These are phyloP conservation scores for Amphirosellinia nigrospora DNA, from an alignment of 495 filamentous ascomycete genomes.

Conservation along the genomic window DNA sequence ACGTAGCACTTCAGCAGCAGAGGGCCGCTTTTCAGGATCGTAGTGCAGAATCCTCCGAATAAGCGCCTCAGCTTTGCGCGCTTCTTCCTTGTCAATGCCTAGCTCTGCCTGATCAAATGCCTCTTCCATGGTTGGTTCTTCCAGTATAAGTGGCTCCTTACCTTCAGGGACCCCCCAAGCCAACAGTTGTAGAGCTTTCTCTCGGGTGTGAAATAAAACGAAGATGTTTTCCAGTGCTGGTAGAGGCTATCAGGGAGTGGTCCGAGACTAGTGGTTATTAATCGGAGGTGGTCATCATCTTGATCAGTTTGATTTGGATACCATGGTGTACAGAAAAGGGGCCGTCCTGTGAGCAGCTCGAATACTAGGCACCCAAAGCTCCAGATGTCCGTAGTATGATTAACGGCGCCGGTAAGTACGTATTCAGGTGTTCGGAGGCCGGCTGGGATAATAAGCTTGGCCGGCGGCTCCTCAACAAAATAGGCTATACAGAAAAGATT, in stretches of 20 bases:
- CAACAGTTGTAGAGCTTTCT: slow-evolving; percentile 39
- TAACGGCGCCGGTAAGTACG: slow-evolving; percentile 36
- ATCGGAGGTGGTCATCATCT: slow-evolving; percentile 26
- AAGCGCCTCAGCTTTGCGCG: slow-evolving; percentile 34
- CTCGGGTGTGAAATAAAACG: slow-evolving; percentile 42
- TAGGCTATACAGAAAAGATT: slow-evolving; percentile 35
- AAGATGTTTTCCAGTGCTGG: slow-evolving; percentile 38
- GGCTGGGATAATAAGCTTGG: slow-evolving; percentile 40
- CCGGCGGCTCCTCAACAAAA: slow-evolving; percentile 39
- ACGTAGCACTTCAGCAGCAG: slow-evolving; percentile 34
- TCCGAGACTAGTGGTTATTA: slow-evolving; percentile 19
- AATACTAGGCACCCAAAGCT: slow-evolving; percentile 50
- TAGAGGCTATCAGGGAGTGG: slow-evolving; percentile 37
- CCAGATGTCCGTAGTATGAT: slow-evolving; percentile 47
- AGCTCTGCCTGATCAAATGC: slow-evolving; percentile 33
- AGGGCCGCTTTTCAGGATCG: slow-evolving; percentile 42
- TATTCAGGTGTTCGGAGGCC: slow-evolving; percentile 45
- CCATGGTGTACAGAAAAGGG: slow-evolving; percentile 38
- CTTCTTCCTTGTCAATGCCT: slow-evolving; percentile 40
- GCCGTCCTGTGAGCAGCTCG: slow-evolving; percentile 44
- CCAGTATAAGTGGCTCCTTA: slow-evolving; percentile 24
- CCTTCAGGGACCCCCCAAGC: slow-evolving; percentile 30
- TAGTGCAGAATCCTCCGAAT: slow-evolving; percentile 46
- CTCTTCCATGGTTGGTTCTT: slow-evolving; percentile 37
- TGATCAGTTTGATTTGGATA: neutral